Evolutionary conservation across 345 rosid species (phyloP).

Genomic region (Microthlaspi erraticum): DNA sequence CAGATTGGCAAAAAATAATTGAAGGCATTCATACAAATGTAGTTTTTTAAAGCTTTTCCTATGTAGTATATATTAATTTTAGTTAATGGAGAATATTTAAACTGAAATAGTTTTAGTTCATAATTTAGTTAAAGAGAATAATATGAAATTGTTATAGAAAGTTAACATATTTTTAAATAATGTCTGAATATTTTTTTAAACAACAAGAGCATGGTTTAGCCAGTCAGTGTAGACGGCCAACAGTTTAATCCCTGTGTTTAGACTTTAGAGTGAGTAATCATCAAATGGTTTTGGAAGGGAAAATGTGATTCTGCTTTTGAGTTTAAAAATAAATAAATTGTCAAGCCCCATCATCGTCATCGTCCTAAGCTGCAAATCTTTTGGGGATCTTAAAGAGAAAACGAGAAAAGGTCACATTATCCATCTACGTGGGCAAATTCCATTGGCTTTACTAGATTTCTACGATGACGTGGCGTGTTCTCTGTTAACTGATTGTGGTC

Average conservation of each 20-base stretch:
- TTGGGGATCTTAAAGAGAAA: constrained; percentile 39
- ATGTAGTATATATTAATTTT: background rate
- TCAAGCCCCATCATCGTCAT: constrained; percentile 18
- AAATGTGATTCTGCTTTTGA: constrained; percentile 21
- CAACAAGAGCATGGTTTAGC: background rate
- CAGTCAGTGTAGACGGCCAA: background rate
- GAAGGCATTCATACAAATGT: no score
- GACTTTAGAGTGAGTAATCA: background rate
- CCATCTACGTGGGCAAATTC: constrained; percentile 9
- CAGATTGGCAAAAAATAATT: no score
- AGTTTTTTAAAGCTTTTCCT: no score
- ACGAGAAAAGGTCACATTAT: constrained; percentile 39
- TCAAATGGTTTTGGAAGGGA: background rate
- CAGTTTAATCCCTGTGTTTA: background rate
- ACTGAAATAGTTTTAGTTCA: background rate
- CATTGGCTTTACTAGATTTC: constrained; percentile 56
- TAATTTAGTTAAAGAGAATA: background rate
- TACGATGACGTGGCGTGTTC: constrained; percentile 50
- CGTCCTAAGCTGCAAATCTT: constrained; percentile 34
- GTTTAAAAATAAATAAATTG: background rate
- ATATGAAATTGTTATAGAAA: background rate
- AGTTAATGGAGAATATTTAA: background rate
- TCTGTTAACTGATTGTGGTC: constrained; percentile 44
- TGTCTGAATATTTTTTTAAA: background rate
- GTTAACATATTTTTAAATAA: no score